Conservation (phyloP, 2,329 filamentous ascomycete genomes). For the Alternaria sp. region DNA sequence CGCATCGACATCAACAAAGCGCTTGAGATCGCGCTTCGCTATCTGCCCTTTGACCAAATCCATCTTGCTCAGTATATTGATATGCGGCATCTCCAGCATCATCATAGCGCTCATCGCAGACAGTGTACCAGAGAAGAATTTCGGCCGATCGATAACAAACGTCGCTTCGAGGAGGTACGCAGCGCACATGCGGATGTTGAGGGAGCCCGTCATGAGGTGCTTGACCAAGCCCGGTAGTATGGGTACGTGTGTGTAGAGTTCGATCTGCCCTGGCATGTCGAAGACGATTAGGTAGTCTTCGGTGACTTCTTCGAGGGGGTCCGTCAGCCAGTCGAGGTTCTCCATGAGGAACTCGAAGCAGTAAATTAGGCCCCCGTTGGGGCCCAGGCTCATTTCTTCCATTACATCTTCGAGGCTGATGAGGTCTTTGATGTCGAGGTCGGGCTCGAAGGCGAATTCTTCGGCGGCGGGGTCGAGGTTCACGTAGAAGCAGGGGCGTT, state of each 20-base stretch:
- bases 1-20: conserved; percentile 87
- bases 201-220: conserved; percentile 78
- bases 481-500: conserved; percentile 95
- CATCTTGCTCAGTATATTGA: conserved; percentile 98
- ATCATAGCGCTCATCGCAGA: conserved; percentile 99
- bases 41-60: conserved; percentile 92
- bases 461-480: conserved; percentile 98
- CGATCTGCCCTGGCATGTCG: conserved; percentile 98
- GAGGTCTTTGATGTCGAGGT: conserved; percentile 93
- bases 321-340: conserved; percentile 89
- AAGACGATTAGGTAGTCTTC: conserved; percentile 98
- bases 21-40: conserved; percentile 83
- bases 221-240: conserved; percentile 85
- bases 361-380: conserved; percentile 92
- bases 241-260: conserved; percentile 96
- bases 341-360: conserved; percentile 96
- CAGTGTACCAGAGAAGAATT: conserved; percentile 95
- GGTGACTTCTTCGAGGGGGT: conserved; percentile 81
- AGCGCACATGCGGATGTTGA: conserved; percentile 92
- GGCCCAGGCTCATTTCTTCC: conserved; percentile 89
- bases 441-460: conserved; percentile 86
- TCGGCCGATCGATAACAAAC: conserved; percentile 93
- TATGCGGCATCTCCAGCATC: conserved; percentile 94
- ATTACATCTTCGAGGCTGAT: conserved; percentile 95
- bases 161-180: conserved; percentile 94